Evolutionary conservation across 257 asterid genomes (phyloP), one percentile per base, ranked within the genome.

Genomic region (Gentiana macrophylla): DNA sequence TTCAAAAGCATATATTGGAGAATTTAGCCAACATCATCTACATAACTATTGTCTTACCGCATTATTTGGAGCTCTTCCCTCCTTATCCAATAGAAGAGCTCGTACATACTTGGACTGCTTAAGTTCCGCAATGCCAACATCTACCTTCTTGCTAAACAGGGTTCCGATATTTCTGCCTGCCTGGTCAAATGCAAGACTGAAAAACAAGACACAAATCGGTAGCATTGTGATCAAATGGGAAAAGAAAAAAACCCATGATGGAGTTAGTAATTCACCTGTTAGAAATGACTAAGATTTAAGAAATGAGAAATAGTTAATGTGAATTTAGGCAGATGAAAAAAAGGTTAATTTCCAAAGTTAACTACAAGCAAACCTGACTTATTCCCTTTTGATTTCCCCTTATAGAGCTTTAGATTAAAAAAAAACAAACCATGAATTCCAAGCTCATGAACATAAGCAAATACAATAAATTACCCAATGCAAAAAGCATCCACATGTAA

Each of bases 121-220:
- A 64, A 85, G 67, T 74, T 83, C 81, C 76, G 83, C 79, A 45
- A 81, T 37, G 69, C 77, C 82, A 53, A 78, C 62, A 59, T 56
- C 80, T 72, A 68, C 80, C 63, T 67, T 78, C 82, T 84, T 77
- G 73, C 70, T 70, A 68, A 92, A 92, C 62, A 80, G 64, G 68
- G 72, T 62, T 65, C 85, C 77, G 34, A 78, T 84, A 58, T 71
- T 83, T 72, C 66, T 79, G 61, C 97, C 97, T 60, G 98, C 97
- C 74, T 78, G 97, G 11, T 80, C 86, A 70, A 92, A 88, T 60
- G 95, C 95, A 74, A 74, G 95, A 68, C 97, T 88, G 74, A 61
- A 59, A 72, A 36, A 60, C 57, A 41, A 50, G 37, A 46, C 66
- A 60, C 68, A 49, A 24, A 24, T 24, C 24, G 24, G 24, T 54